These are phyloP conservation scores for Xerocomellus intermedius DNA, from an alignment of 768 basidiomycete genomes.

Conservation along the genomic window DNA sequence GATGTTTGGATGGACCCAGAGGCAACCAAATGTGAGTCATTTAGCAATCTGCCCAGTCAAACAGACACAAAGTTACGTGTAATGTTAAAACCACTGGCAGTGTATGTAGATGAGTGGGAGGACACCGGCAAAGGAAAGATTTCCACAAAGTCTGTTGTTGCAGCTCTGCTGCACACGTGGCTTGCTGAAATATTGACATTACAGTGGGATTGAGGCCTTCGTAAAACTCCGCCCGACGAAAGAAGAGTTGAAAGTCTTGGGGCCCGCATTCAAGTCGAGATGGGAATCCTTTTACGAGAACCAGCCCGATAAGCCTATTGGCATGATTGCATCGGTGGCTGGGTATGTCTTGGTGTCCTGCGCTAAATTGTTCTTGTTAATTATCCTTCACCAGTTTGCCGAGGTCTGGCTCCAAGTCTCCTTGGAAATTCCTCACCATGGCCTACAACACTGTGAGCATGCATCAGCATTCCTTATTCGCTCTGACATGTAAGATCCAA, in stretches of 20 bases:
- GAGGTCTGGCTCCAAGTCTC: slow-evolving; percentile 7
- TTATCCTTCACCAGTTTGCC: slow-evolving; percentile 23
- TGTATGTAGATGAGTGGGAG: slow-evolving; percentile 30
- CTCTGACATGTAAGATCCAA: slow-evolving; percentile 4
- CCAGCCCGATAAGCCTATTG: slow-evolving; percentile 55
- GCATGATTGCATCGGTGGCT: slow-evolving; percentile 40
- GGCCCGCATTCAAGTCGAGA: slow-evolving; percentile 37
- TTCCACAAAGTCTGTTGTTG: slow-evolving; percentile 47
- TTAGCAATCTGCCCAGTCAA: neutral
- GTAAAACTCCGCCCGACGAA: slow-evolving; percentile 52
- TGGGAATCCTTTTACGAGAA: neutral
- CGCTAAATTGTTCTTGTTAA: neutral
- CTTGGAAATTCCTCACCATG: slow-evolving; percentile 27
- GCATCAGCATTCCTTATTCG: neutral
- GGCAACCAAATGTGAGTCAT: neutral
- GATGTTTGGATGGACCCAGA: neutral
- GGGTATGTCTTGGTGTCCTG: slow-evolving; percentile 33
- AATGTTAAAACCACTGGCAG: slow-evolving; percentile 16
- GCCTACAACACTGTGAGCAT: slow-evolving; percentile 35
- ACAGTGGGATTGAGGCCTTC: slow-evolving; percentile 51
- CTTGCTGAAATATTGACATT: neutral
- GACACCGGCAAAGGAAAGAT: slow-evolving; percentile 46
- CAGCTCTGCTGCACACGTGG: neutral
- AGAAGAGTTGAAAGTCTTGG: slow-evolving; percentile 48
- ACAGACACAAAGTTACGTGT: too few species aligned